Evolutionary conservation across 768 basidiomycete species (phyloP).

Genomic region (Mycena galopus): DNA sequence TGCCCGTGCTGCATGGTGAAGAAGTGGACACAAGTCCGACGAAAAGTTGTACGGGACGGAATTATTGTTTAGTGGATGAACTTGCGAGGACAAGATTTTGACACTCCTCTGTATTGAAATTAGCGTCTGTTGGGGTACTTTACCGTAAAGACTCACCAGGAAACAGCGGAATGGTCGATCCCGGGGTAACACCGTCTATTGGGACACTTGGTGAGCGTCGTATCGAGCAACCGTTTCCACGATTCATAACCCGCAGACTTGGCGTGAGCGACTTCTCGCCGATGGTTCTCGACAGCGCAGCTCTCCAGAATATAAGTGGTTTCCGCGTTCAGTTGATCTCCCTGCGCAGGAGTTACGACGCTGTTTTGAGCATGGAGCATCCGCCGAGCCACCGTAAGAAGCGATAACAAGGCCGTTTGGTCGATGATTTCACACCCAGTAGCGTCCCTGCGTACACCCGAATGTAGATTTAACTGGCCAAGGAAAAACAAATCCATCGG

Average conservation of each 20-base stretch:
- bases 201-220: constrained; percentile 88
- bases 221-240: constrained; percentile 89
- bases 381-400: constrained; percentile 74
- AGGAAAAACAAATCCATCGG: constrained; percentile 75
- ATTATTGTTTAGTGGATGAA: constrained; percentile 80
- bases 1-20: constrained; percentile 77
- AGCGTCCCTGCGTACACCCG: constrained; percentile 76
- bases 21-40: constrained; percentile 68
- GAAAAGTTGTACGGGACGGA: constrained; percentile 85
- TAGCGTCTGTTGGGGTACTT: background rate
- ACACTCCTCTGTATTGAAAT: constrained; percentile 74
- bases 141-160: constrained; percentile 64
- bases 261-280: constrained; percentile 82
- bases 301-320: constrained; percentile 84
- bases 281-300: constrained; percentile 89
- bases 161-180: constrained; percentile 78
- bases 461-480: constrained; percentile 72
- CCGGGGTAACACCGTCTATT: constrained; percentile 74
- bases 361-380: constrained; percentile 76
- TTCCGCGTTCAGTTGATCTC: constrained; percentile 77
- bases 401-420: constrained; percentile 73
- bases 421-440: constrained; percentile 90
- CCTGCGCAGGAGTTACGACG: constrained; percentile 71
- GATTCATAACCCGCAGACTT: constrained; percentile 79
- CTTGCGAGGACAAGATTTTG: constrained; percentile 78